Evolutionary conservation across 495 filamentous ascomycete genomes (phyloP), one percentile per base, ranked within the genome.

Genomic region (Trichoderma orchidacearum): DNA sequence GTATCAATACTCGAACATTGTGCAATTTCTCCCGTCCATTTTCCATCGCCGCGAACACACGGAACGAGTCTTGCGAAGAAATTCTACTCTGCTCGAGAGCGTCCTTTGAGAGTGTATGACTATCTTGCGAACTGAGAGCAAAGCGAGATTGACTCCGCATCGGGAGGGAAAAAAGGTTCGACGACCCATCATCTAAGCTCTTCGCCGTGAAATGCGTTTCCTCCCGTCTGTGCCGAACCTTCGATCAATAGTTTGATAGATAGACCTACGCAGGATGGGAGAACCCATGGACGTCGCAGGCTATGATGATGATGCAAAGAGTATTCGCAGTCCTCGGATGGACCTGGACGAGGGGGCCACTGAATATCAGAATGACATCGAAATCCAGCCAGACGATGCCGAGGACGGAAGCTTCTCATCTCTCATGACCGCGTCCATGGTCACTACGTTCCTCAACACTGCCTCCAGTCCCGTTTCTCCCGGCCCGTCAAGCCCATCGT

Each of bases 381-480:
- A 48, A 9, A 48, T 48, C 21, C 41, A 27, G 41, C 41, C 18
- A 23, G 41, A 48, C 21, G 41, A 48, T 23, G 11, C 41, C 18
- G 41, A 27, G 21, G 41, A 48, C 21, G 41, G 18, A 0, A 48
- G 41, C 15, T 48, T 48, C 21, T 27, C 41, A 13, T 27, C 41
- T 2, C 41, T 31, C 30, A 55, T 32, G 30, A 55, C 31, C 53
- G 27, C 29, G 11, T 69, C 73, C 11, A 77, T 79, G 55, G 78
- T 79, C 71, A 73, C 74, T 2, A 66, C 75, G 9, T 32, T 53
- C 31, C 51, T 53, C 51, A 53, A 53, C 51, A 32, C 30, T 7
- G 65, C 73, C 0, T 78, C 76, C 25, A 79, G 75, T 41, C 75
- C 76, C 0, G 72, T 78, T 5, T 76, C 74, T 15, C 76, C 78